Conservation (phyloP, 495 filamentous ascomycete genomes). For the Hypomontagnella monticulosa region DNA sequence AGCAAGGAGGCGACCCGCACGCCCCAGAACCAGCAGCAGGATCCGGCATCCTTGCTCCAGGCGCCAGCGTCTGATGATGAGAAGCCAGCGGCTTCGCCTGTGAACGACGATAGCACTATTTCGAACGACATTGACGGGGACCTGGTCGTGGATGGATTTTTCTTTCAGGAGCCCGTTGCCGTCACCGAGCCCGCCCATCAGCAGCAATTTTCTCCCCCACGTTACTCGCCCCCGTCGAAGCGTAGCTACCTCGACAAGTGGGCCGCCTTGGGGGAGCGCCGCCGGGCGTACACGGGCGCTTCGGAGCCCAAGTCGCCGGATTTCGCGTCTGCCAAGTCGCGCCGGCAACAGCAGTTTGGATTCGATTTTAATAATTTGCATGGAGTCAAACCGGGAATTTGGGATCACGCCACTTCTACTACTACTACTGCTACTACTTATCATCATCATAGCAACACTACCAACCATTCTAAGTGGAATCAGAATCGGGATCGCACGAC, state of each 20-base stretch:
- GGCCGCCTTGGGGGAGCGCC: constrained; percentile 82
- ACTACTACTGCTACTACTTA: too few species aligned
- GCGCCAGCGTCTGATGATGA: constrained; percentile 60
- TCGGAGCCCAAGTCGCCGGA: constrained; percentile 56
- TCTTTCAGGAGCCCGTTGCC: constrained; percentile 70
- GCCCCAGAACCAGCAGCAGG: constrained; percentile 61
- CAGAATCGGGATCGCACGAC: constrained; percentile 56
- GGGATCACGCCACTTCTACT: constrained; percentile 50
- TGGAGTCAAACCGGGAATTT: constrained; percentile 47
- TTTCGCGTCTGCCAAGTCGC: constrained; percentile 49
- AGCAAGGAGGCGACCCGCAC: constrained; percentile 63
- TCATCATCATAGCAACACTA: constrained; percentile 38
- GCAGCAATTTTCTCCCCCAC: constrained; percentile 51
- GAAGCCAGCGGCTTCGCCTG: constrained; percentile 51
- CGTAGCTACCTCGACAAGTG: constrained; percentile 79
- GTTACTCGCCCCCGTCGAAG: constrained; percentile 62
- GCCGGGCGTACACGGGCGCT: constrained; percentile 70
- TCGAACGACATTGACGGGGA: constrained; percentile 63
- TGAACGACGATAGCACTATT: constrained; percentile 50
- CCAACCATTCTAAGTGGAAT: too few species aligned
- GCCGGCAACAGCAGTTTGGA: constrained; percentile 49
- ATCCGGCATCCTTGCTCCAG: constrained; percentile 47
- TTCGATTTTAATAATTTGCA: constrained; percentile 48
- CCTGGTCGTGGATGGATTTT: constrained; percentile 70
- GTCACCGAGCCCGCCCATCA: constrained; percentile 47